phyloP scores from a whole-genome alignment of 176 grass and related monocot species.

The Secale cereale region DNA sequence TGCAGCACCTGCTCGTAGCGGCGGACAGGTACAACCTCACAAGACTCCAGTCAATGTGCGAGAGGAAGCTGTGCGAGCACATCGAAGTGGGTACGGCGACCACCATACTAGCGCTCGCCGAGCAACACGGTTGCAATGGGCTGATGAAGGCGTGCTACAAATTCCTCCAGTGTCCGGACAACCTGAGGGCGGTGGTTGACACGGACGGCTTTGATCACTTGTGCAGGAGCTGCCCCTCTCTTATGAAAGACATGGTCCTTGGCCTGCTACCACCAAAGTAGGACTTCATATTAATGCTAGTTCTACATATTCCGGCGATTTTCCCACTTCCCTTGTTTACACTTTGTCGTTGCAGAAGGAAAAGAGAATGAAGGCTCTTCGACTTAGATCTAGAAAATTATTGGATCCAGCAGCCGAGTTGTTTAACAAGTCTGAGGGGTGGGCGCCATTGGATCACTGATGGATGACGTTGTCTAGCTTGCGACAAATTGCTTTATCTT shows the following conservation, averaged over 20 bases:
- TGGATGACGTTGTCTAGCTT: too few species aligned
- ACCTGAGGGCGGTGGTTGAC: background rate
- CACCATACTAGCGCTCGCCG: background rate
- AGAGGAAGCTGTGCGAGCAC: background rate
- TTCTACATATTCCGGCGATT: too few species aligned
- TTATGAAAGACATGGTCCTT: background rate
- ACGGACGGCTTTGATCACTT: background rate
- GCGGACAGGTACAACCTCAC: background rate
- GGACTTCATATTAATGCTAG: too few species aligned
- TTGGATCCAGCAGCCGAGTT: too few species aligned
- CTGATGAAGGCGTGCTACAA: background rate
- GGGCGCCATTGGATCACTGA: too few species aligned
- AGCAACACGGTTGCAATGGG: background rate
- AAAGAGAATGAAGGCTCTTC: too few species aligned
- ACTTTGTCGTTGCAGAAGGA: too few species aligned
- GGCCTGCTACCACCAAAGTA: too few species aligned
- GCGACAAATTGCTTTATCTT: too few species aligned
- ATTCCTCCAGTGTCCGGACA: background rate
- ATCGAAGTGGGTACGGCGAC: background rate
- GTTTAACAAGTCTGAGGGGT: too few species aligned
- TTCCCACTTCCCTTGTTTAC: too few species aligned
- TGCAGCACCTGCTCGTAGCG: background rate
- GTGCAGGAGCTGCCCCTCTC: background rate
- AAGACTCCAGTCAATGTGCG: background rate
- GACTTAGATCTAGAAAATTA: too few species aligned